phyloP scores from a whole-genome alignment of 2,329 filamentous ascomycete species.

The Epichloe aotearoae region DNA sequence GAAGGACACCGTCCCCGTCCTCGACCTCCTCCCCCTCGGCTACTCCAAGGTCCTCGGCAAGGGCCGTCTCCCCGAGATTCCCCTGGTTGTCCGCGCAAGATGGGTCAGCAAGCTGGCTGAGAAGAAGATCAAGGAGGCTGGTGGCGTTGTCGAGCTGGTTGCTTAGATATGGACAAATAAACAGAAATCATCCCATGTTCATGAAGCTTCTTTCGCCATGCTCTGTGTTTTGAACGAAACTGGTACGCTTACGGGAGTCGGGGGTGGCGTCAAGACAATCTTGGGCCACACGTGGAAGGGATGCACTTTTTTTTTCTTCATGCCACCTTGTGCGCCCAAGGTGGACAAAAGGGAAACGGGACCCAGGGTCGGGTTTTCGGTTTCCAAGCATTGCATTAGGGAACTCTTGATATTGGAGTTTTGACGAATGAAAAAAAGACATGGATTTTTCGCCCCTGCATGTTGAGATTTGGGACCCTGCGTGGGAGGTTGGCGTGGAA shows the following conservation, averaged over 20 bases:
- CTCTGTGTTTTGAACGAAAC: not conserved
- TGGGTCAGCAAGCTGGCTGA: constrained; percentile 95
- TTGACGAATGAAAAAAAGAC: constrained; percentile 23
- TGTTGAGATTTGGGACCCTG: not conserved
- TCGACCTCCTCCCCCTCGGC: constrained; percentile 89
- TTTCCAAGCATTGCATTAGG: constrained; percentile 29
- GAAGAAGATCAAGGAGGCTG: constrained; percentile 97
- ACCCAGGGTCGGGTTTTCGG: constrained; percentile 21
- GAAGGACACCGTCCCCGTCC: constrained; percentile 87
- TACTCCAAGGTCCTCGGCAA: constrained; percentile 99
- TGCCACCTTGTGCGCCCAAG: constrained; percentile 6
- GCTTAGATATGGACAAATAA: constrained; percentile 40
- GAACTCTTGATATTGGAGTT: constrained; percentile 25
- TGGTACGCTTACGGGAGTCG: constrained; percentile 4
- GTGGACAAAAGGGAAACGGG: constrained; percentile 6
- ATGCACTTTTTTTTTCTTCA: not conserved
- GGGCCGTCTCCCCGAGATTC: constrained; percentile 86
- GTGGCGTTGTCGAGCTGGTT: constrained; percentile 90
- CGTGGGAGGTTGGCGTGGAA: not conserved
- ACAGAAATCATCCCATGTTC: not conserved
- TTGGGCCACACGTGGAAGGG: not conserved
- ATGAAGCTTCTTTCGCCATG: not conserved
- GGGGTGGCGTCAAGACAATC: not conserved
- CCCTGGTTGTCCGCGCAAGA: constrained; percentile 85
- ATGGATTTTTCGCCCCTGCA: constrained; percentile 21